Base-by-base conservation (phyloP, 805 yeast genomes). In the Peterozyma toletana region DNA sequence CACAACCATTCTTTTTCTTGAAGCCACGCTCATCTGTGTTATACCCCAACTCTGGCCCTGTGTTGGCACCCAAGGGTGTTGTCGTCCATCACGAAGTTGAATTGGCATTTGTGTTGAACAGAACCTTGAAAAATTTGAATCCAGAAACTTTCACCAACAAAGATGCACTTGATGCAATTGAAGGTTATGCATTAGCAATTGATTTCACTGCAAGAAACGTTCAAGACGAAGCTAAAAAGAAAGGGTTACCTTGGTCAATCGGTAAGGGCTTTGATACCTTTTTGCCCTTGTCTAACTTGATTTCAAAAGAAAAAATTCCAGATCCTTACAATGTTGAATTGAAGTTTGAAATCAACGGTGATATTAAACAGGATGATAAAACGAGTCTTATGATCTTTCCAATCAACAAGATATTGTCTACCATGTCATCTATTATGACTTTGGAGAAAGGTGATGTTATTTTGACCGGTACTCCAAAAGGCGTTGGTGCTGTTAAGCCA, bases 191-290 rank as follows among this genome's bases (percentile, higher is more conserved):
- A 1, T 69, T 93, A 49, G 90, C 97, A 0, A 76, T 93, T 39
- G 99, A 93, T 60, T 72, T 93, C 75, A 93, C 99, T 7, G 98
- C 96, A 0, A 77, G 99, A 61, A 88, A 90, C 56, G 95, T 93
- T 30, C 99, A 93, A 65, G 90, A 85, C 56, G 96, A 81, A 55
- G 96, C 96, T 33, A 93, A 93, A 65, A 75, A 74, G 65, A 88
- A 87, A 62, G 98, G 98, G 1, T 71, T 91, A 42, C 99, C 99
- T 4, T 93, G 99, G 99, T 66, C 91, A 4, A 87, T 89, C 51
- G 96, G 93, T 33, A 93, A 93, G 60, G 99, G 99, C 0, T 91
- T 89, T 61, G 99, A 93, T 58, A 91, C 99, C 0, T 93, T 93
- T 62, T 71, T 86, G 59, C 99, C 99, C 1, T 59, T 93, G n/a